Base-by-base conservation (phyloP, 1,284 basidiomycete species). In the Grifola frondosa region DNA sequence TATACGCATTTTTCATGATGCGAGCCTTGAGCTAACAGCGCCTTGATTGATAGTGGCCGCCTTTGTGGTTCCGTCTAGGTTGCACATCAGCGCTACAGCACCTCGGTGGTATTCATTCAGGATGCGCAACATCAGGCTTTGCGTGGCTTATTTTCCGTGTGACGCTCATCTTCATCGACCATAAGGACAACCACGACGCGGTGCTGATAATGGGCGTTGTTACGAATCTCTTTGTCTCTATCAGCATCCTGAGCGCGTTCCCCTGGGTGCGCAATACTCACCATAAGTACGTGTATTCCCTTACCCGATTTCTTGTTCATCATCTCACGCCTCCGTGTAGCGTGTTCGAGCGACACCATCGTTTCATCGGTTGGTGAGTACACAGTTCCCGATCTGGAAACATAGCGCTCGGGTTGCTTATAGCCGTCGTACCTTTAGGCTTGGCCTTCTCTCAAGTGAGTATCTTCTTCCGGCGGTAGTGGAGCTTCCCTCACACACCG, bases 61-160 rank as follows among this genome's bases (percentile, higher is more conserved):
- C 82, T 19, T 63, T 85, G 10, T 69, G 68, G 65, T 80, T 81
- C 54, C 70, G 82, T 17, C 65, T 84, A 1, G 74, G 64, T 19
- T 80, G 78, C 50, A 84, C 82, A 13, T 84, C 81, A 1, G 65
- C 68, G 7, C 67, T 86, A 13, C 82, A 84, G 56, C 82, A 84
- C 52, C 67, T 84, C 10, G 83, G 83, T 11, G 83, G 83, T 23
- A 80, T 85, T 53, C 83, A 86, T 58, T 81, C 79, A n/a, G 81
- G 82, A 21, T 84, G 81, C 57, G 81, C 81, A 15, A 69, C 69
- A 2, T 80, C 80, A 23, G 79, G 80, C 29, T 77, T 80, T 52
- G 63, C 71, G 11, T 84, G 82, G 81, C 72, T 85, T 36, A 66
- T 85, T 29, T 82, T 78, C 65, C 71, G 74, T 40, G 66, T 83